Evolutionary conservation across 371 early-diverging fungal genomes (phyloP).

Genomic region (Mucor saturninus): DNA sequence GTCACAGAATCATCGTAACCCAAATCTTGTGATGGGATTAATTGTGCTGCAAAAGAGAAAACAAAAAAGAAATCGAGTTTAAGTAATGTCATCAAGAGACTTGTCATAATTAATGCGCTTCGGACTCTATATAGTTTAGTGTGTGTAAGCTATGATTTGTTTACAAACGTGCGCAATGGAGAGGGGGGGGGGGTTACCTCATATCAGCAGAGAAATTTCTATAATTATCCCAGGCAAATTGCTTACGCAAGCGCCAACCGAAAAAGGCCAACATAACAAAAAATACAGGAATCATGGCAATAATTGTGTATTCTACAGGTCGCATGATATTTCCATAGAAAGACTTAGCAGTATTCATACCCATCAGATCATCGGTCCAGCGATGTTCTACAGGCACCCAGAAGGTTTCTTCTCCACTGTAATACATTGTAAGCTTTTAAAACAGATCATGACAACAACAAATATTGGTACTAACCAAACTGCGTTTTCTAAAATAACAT

Average conservation of each 20-base stretch:
- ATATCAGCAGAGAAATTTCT: conserved; percentile 56
- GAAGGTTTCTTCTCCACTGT: conserved; percentile 16
- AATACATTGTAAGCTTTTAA: not conserved
- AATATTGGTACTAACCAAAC: conserved; percentile 39
- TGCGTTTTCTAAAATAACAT: conserved; percentile 51
- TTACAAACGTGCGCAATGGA: too few species aligned
- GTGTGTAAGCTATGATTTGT: too few species aligned
- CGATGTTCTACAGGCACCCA: conserved; percentile 28
- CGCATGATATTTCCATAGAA: conserved; percentile 45
- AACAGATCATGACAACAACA: not conserved
- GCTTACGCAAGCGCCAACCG: conserved; percentile 50
- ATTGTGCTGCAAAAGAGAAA: conserved; percentile 55
- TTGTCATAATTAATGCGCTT: conserved; percentile 45
- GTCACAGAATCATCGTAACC: conserved; percentile 41
- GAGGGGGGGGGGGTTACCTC: conserved; percentile 27
- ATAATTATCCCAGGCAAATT: conserved; percentile 62
- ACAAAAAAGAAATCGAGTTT: conserved; percentile 57
- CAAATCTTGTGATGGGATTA: conserved; percentile 51
- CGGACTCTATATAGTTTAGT: conserved; percentile 31
- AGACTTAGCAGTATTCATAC: conserved; percentile 34
- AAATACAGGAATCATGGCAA: conserved; percentile 53
- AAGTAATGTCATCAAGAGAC: conserved; percentile 45
- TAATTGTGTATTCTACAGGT: conserved; percentile 55
- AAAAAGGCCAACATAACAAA: conserved; percentile 45
- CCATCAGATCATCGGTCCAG: conserved; percentile 28